Evolutionary conservation across 768 basidiomycete genomes (phyloP).

Genomic region (Floccularia luteovirens): DNA sequence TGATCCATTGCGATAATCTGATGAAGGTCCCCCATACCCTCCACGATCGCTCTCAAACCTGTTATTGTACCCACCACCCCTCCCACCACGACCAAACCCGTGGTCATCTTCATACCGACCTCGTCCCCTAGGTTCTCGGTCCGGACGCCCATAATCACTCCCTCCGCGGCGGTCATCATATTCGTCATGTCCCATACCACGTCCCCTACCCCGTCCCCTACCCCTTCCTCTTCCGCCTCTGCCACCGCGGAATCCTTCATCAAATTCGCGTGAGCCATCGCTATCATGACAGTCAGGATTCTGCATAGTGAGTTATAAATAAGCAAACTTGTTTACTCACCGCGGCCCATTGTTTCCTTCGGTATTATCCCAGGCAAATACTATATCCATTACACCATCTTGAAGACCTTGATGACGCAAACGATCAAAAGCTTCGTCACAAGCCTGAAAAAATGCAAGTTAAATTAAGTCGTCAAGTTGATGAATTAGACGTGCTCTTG

Average conservation of each 20-base stretch:
- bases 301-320: constrained; percentile 13
- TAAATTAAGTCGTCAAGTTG: constrained; percentile 6
- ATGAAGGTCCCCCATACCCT: constrained; percentile 21
- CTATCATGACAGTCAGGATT: constrained; percentile 17
- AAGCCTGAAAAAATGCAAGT: constrained; percentile 37
- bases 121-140: constrained; percentile 36
- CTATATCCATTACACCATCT: constrained; percentile 85
- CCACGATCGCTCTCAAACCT: constrained; percentile 30
- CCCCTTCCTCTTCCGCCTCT: constrained; percentile 27
- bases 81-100: constrained; percentile 23
- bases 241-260: constrained; percentile 18
- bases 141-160: constrained; percentile 33
- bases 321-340: too few species aligned
- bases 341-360: constrained; percentile 25
- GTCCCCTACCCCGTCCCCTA: constrained; percentile 31
- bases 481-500: constrained; percentile 42
- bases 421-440: constrained; percentile 72
- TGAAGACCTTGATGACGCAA: constrained; percentile 72
- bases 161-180: constrained; percentile 40
- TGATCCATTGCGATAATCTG: background rate
- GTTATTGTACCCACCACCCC: constrained; percentile 24
- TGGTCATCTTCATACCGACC: constrained; percentile 37
- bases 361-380: constrained; percentile 76
- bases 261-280: constrained; percentile 39
- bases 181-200: constrained; percentile 26